These are phyloP conservation scores for Inga leiocalycina DNA, from an alignment of 306 rosid species.

Conservation along the genomic window DNA sequence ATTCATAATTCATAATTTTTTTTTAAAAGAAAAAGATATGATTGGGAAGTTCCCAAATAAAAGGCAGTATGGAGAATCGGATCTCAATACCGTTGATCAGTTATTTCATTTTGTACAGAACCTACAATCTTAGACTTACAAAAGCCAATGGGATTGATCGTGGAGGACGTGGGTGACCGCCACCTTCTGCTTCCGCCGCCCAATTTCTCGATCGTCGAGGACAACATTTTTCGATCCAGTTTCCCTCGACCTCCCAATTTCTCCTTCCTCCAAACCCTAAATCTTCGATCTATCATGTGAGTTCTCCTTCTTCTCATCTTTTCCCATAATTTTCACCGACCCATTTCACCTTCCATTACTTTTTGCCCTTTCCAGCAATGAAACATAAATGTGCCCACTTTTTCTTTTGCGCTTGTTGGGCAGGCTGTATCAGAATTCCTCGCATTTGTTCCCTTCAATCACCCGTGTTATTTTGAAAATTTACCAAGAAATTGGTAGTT, in stretches of 20 bases:
- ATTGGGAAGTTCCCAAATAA: background rate
- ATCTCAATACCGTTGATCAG: slow-evolving; percentile 14
- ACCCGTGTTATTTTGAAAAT: background rate
- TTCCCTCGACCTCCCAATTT: slow-evolving; percentile 74
- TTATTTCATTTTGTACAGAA: background rate
- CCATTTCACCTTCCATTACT: background rate
- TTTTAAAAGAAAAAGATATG: background rate
- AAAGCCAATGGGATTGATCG: slow-evolving; percentile 45
- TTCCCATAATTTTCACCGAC: background rate
- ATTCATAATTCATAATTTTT: too few relatives aligned
- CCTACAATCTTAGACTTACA: background rate
- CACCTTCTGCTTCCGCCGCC: slow-evolving; percentile 65
- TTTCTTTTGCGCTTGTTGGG: background rate
- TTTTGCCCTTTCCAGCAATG: background rate
- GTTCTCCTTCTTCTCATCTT: background rate
- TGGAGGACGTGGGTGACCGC: slow-evolving; percentile 40
- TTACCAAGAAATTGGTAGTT: background rate
- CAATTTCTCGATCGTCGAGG: slow-evolving; percentile 92
- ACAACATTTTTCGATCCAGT: slow-evolving; percentile 86
- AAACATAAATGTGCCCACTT: background rate
- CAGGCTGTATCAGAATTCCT: background rate
- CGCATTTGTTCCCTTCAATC: background rate
- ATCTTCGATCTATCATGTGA: slow-evolving; percentile 83
- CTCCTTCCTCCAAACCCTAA: slow-evolving; percentile 64
- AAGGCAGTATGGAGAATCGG: background rate